Percentiles rank a stretch among this genome's conserved stretches.
Evolutionary conservation across 148 eudicot genomes (phyloP).

Genomic region (Drosera capensis): DNA sequence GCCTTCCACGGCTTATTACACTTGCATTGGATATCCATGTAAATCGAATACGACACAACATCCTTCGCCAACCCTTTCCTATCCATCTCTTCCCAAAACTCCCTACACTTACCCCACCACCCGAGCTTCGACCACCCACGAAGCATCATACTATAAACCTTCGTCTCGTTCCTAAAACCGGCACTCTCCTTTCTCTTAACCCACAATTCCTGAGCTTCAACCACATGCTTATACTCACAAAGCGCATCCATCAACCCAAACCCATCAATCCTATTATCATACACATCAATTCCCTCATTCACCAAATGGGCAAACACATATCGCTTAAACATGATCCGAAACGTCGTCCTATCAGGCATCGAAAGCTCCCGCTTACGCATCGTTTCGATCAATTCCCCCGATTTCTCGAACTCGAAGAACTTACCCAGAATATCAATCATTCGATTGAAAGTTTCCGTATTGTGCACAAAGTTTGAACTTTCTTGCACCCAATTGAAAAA

Average conservation of each 20-base stretch:
- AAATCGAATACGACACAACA: constrained; percentile 71
- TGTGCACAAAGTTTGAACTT: constrained; percentile 39
- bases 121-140: constrained; percentile 79
- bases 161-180: constrained; percentile 26
- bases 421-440: constrained; percentile 79
- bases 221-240: constrained; percentile 84
- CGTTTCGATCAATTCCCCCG: constrained; percentile 41
- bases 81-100: constrained; percentile 95
- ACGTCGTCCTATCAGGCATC: constrained; percentile 49
- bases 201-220: constrained; percentile 82
- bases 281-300: constrained; percentile 50
- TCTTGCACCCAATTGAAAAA: constrained; percentile 72
- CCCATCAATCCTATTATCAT: constrained; percentile 30
- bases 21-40: constrained; percentile 81
- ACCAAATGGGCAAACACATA: constrained; percentile 66
- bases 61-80: constrained; percentile 48
- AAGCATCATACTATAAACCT: constrained; percentile 66
- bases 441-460: constrained; percentile 59
- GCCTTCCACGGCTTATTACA: constrained; percentile 88
- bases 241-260: constrained; percentile 66
- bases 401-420: constrained; percentile 73
- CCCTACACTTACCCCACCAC: constrained; percentile 86
- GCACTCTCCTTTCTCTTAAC: constrained; percentile 9
- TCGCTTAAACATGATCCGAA: constrained; percentile 64
- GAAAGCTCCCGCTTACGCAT: constrained; percentile 30